Evolutionary conservation across 1,139 yeast genomes (phyloP).

Genomic region (Suhomyces guaymorum): DNA sequence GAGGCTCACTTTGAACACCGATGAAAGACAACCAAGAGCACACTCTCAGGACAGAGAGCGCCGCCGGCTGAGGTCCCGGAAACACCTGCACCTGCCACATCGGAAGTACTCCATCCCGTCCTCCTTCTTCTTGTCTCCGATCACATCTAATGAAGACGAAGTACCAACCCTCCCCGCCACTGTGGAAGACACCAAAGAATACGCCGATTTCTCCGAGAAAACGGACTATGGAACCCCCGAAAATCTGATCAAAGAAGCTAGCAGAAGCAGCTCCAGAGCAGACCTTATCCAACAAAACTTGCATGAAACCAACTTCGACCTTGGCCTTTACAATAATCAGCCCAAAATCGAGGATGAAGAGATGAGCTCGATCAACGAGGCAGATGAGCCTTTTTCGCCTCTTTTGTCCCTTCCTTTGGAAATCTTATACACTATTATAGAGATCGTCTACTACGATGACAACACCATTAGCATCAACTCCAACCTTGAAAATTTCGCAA

Average conservation of each 20-base stretch:
- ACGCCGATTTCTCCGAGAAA: too few species aligned
- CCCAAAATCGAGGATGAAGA: not conserved
- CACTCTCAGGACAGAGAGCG: conserved; percentile 8
- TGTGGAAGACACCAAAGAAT: conserved; percentile 2
- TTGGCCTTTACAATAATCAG: conserved; percentile 1
- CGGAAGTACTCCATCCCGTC: conserved; percentile 16
- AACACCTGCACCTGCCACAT: conserved; percentile 9
- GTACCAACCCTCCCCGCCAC: conserved; percentile 1
- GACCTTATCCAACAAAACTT: conserved; percentile 4
- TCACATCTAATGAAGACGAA: conserved; percentile 36
- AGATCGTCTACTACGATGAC: conserved; percentile 46
- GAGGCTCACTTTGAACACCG: conserved; percentile 3
- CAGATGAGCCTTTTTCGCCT: conserved; percentile 23
- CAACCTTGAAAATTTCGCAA: conserved; percentile 44
- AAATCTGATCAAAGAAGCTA: too few species aligned
- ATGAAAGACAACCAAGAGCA: conserved; percentile 10
- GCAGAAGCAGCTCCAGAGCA: conserved; percentile 1
- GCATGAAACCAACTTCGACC: conserved; percentile 4
- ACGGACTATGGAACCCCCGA: not conserved
- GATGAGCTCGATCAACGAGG: conserved; percentile 1
- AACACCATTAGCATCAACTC: conserved; percentile 41
- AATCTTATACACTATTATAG: conserved; percentile 44
- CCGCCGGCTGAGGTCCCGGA: conserved; percentile 8
- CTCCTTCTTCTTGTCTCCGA: conserved; percentile 36
- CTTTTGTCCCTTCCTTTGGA: conserved; percentile 44